Percentiles rank a stretch among this genome's conserved stretches.
Conservation (phyloP, 2,329 filamentous ascomycete genomes). For the Coniochaeta hoffmannii region DNA sequence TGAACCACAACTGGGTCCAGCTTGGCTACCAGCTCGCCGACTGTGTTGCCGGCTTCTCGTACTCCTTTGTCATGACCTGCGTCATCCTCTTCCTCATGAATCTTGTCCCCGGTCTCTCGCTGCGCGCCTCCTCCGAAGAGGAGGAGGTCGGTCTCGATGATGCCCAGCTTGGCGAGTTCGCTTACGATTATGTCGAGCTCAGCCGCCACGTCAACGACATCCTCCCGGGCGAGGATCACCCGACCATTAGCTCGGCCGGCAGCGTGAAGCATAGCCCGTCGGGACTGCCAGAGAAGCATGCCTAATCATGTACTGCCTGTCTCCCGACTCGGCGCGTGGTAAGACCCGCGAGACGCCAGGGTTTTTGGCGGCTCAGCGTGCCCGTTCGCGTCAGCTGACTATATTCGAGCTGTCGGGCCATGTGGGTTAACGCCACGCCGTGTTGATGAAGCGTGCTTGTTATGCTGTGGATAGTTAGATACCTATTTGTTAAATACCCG, state of each 20-base stretch:
- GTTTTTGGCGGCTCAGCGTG: not conserved
- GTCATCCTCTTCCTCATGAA: conserved; percentile 65
- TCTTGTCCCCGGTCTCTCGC: conserved; percentile 61
- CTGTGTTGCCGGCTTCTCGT: conserved; percentile 55
- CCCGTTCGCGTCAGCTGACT: not conserved
- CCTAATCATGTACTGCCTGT: not conserved
- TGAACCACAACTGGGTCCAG: conserved; percentile 64
- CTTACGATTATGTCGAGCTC: conserved; percentile 75
- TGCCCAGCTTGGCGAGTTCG: conserved; percentile 73
- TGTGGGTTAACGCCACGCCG: not conserved
- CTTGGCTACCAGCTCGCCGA: conserved; percentile 66
- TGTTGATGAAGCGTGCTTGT: not conserved
- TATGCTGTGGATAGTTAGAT: not conserved
- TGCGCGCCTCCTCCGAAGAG: conserved; percentile 59
- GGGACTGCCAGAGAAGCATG: not conserved
- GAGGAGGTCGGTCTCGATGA: conserved; percentile 67
- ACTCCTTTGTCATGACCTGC: conserved; percentile 61
- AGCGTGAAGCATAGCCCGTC: not conserved
- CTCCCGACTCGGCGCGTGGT: not conserved
- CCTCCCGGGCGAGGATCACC: conserved; percentile 7
- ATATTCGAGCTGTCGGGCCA: not conserved
- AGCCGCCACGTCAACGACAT: conserved; percentile 27
- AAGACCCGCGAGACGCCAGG: not conserved
- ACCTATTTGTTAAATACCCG: conserved; percentile 2
- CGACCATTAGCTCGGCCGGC: not conserved